Conservation (phyloP, 2,329 filamentous ascomycete species). For the Pyrenochaeta sp. region DNA sequence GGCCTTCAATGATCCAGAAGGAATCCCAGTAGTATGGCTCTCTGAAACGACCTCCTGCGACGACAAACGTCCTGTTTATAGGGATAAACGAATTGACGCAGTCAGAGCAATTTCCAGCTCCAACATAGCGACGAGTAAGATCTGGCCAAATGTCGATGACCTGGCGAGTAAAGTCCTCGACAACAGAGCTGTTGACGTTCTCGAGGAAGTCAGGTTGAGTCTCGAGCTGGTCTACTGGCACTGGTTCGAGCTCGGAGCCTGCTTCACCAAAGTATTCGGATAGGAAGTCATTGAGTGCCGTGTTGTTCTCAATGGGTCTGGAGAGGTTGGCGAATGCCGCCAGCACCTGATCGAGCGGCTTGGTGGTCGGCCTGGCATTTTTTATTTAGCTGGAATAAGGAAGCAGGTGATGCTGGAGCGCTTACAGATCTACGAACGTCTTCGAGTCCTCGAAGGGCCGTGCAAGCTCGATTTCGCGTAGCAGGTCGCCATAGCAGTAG, state of each 20-base stretch:
- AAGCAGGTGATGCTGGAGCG: slow-evolving; percentile 1
- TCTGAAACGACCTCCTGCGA: slow-evolving; percentile 74
- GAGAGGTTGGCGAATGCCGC: slow-evolving; percentile 67
- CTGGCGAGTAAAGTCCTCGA: slow-evolving; percentile 68
- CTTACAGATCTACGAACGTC: slow-evolving; percentile 69
- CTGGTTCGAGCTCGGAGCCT: slow-evolving; percentile 67
- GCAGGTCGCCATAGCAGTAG: slow-evolving; percentile 72
- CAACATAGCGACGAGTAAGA: slow-evolving; percentile 68
- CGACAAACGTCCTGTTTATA: slow-evolving; percentile 73
- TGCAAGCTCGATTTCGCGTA: slow-evolving; percentile 70
- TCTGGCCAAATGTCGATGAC: slow-evolving; percentile 76
- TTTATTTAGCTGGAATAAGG: slow-evolving; percentile 13
- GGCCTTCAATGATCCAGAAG: slow-evolving; percentile 73
- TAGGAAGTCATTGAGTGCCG: slow-evolving; percentile 69
- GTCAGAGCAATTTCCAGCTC: slow-evolving; percentile 57
- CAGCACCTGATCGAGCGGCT: slow-evolving; percentile 67
- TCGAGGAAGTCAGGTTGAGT: slow-evolving; percentile 67
- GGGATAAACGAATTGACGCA: slow-evolving; percentile 73
- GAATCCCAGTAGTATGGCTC: slow-evolving; percentile 78
- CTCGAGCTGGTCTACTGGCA: slow-evolving; percentile 60
- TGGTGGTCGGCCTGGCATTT: slow-evolving; percentile 64
- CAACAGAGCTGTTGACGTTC: slow-evolving; percentile 64
- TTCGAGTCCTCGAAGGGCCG: slow-evolving; percentile 73
- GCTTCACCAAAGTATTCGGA: slow-evolving; percentile 69
- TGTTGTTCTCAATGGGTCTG: slow-evolving; percentile 70